phyloP scores from a whole-genome alignment of 345 rosid genomes.

The Draba incana region DNA sequence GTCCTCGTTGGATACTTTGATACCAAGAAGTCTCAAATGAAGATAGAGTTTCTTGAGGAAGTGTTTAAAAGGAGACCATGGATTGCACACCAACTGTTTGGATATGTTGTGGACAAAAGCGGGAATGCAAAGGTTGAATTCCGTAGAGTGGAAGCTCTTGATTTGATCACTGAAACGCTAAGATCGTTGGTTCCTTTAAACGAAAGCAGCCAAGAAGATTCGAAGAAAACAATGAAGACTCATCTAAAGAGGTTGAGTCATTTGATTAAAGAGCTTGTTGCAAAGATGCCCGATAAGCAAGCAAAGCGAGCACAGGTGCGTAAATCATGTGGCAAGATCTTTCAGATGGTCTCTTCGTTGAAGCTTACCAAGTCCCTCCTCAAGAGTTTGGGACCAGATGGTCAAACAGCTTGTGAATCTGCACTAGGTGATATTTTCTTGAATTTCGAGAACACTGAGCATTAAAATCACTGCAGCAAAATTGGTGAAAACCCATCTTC shows the following conservation, averaged over 20 bases:
- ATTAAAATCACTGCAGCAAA: background rate
- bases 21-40: constrained; percentile 74
- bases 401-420: constrained; percentile 67
- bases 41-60: constrained; percentile 76
- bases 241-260: constrained; percentile 54
- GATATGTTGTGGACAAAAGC: constrained; percentile 68
- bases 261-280: constrained; percentile 59
- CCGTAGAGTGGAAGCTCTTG: constrained; percentile 83
- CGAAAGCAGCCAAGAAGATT: constrained; percentile 43
- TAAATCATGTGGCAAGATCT: constrained; percentile 67
- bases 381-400: constrained; percentile 54
- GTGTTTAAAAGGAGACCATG: constrained; percentile 73
- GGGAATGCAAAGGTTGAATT: constrained; percentile 62
- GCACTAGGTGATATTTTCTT: constrained; percentile 61
- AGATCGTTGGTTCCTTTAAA: constrained; percentile 53
- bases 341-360: constrained; percentile 55
- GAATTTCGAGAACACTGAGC: constrained; percentile 53
- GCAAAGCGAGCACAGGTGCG: constrained; percentile 66
- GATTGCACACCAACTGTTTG: constrained; percentile 64
- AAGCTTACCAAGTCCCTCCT: constrained; percentile 62
- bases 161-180: constrained; percentile 67
- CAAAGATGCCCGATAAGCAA: constrained; percentile 73
- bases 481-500: constrained; percentile 20
- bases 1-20: constrained; percentile 66
- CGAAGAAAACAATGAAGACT: constrained; percentile 58